These are phyloP conservation scores for Dryadomyces quercivorus DNA, from an alignment of 2,329 filamentous ascomycete species.

Conservation along the genomic window DNA sequence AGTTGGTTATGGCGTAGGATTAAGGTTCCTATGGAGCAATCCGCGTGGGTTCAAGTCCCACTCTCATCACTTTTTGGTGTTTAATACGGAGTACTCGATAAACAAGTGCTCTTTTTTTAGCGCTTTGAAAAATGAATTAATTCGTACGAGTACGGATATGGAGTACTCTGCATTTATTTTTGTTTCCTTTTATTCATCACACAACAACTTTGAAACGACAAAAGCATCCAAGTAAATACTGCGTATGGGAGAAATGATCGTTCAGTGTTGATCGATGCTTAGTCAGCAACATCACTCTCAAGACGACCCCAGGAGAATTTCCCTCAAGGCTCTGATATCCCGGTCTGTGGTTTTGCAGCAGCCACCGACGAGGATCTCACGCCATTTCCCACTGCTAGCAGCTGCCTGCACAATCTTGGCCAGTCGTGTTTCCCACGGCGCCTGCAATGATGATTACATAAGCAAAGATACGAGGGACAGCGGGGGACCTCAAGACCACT, in stretches of 20 bases:
- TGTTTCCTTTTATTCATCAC: too few relatives aligned
- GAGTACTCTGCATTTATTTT: too few relatives aligned
- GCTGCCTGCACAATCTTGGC: conserved; percentile 26
- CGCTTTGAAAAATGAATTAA: background rate
- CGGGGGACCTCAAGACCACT: background rate
- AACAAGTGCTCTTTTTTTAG: conserved; percentile 6
- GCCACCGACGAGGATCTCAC: conserved; percentile 35
- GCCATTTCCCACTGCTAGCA: conserved; percentile 26
- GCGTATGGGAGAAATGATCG: too few relatives aligned
- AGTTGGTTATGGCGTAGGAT: conserved; percentile 18
- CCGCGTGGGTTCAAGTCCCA: conserved; percentile 29
- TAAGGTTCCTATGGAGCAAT: conserved; percentile 18
- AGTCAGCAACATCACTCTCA: too few relatives aligned
- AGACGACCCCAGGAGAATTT: background rate
- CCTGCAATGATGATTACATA: background rate
- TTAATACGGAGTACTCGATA: too few relatives aligned
- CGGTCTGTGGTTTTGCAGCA: conserved; percentile 36
- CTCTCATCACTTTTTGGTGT: conserved; percentile 16
- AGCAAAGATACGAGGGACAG: background rate
- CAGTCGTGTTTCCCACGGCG: conserved; percentile 34
- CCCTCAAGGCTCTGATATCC: conserved; percentile 11
- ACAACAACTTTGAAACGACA: too few relatives aligned
- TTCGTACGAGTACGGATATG: too few relatives aligned
- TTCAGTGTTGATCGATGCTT: too few relatives aligned
- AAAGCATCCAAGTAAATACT: too few relatives aligned